Base-by-base conservation (phyloP, 805 yeast genomes). In the Saccharomycopsis capsularis region DNA sequence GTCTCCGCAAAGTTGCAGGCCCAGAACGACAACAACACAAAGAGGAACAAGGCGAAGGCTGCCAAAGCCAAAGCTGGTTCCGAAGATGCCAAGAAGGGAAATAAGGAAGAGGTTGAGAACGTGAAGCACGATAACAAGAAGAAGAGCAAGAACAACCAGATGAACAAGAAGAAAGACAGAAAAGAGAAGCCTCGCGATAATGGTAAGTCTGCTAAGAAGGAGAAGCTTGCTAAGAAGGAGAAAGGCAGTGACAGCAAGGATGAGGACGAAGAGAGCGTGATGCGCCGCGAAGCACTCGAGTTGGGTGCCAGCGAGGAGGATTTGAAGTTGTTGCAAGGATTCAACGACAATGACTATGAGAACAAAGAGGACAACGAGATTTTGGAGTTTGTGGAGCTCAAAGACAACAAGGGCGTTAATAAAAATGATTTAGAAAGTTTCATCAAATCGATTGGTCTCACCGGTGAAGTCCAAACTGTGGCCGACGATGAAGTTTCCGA, bases 231-330 rank as follows among this genome's bases (percentile, higher is more conserved):
- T 15, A 41, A 56, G 15, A 50, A 56, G 48, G 55, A 53, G 30
- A 38, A 34, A 19, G 36, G 42, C 48, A 51, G 52, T 22, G 57
- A 51, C 23, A 54, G 52, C 5, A 44, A 40, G 18, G 52, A 55
- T 16, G 53, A 54, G 15, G 46, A 47, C 21, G 49, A 50, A 24
- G 51, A 51, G 43, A 65, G 62, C 6, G 59, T 53, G 2, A 63
- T 86, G 43, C 79, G 84, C 56, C 77, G 80, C 52, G 95, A 84
- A 67, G 95, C 95, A 2, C 62, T 81, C 13, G 81, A 81, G 21
- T 67, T 90, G 25, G 96, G 97, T 30, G 98, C 96, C 19, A 74
- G 87, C 15, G 93, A 85, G 56, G 90, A 81, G 21, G 97, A 89
- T 63, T 61, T 90, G 41, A 74, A 76, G 40, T 65, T 89, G 44